phyloP scores from a whole-genome alignment of 352 stramenopile species.

The Pythium coloratum region DNA sequence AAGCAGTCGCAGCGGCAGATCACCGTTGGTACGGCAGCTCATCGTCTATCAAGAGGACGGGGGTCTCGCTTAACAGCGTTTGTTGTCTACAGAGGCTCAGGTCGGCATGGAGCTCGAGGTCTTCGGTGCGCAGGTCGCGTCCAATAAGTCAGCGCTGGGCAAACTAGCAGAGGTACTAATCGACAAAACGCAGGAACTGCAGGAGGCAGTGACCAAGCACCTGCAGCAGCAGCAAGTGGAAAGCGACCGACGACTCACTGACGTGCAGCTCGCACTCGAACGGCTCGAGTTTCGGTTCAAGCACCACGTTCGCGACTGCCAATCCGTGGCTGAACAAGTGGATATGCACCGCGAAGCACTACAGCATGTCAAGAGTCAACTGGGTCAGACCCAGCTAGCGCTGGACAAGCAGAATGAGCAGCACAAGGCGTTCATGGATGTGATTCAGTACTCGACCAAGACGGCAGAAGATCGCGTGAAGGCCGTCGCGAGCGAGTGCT shows the following conservation, averaged over 20 bases:
- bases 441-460: conserved; percentile 37
- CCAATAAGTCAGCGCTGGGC: conserved; percentile 48
- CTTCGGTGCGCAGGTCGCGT: conserved; percentile 37
- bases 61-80: background rate
- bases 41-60: background rate
- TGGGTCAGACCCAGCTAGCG: conserved; percentile 43
- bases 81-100: conserved; percentile 36
- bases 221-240: conserved; percentile 51
- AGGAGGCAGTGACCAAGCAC: conserved; percentile 39
- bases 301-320: conserved; percentile 53
- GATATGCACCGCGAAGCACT: conserved; percentile 48
- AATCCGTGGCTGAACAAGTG: conserved; percentile 46
- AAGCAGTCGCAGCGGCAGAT: conserved; percentile 48
- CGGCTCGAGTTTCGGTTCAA: conserved; percentile 73
- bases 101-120: conserved; percentile 54
- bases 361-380: conserved; percentile 37
- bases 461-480: conserved; percentile 33
- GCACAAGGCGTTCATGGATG: conserved; percentile 47
- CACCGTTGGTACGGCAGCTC: conserved; percentile 31
- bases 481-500: conserved; percentile 24
- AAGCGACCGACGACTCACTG: conserved; percentile 42
- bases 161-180: conserved; percentile 48
- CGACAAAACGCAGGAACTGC: conserved; percentile 43
- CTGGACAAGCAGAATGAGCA: conserved; percentile 52
- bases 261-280: conserved; percentile 48